These are phyloP conservation scores for Pseudocercospora vitis DNA, from an alignment of 2,329 filamentous ascomycete species.

Conservation along the genomic window DNA sequence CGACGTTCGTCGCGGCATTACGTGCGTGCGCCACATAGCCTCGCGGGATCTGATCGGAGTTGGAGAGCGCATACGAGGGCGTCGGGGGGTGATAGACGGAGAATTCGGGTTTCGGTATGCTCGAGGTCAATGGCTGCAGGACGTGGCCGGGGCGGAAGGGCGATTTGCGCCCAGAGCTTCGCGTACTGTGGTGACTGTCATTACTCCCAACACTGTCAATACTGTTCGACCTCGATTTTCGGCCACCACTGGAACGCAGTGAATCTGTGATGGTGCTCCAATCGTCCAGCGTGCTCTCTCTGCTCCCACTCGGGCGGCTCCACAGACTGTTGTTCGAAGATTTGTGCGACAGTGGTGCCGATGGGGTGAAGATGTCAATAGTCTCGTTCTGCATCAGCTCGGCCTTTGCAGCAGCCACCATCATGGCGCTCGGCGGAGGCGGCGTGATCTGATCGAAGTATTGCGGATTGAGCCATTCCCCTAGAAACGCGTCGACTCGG, in stretches of 20 bases:
- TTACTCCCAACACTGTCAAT: constrained; percentile 41
- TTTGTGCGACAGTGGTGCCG: constrained; percentile 36
- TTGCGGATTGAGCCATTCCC: constrained; percentile 90
- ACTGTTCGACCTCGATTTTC: constrained; percentile 47
- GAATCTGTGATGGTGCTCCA: constrained; percentile 33
- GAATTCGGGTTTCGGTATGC: constrained; percentile 33
- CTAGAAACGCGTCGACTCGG: constrained; percentile 86
- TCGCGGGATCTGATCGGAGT: constrained; percentile 75
- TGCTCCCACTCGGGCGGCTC: constrained; percentile 43
- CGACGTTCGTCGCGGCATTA: constrained; percentile 80
- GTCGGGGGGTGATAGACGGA: constrained; percentile 69
- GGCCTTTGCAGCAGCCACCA: constrained; percentile 86
- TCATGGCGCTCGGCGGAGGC: constrained; percentile 72
- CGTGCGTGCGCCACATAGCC: constrained; percentile 90
- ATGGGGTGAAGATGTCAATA: constrained; percentile 48
- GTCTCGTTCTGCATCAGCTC: constrained; percentile 75
- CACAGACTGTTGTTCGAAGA: constrained; percentile 44
- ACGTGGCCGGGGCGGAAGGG: constrained; percentile 30
- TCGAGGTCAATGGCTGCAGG: constrained; percentile 31
- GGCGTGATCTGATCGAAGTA: constrained; percentile 93
- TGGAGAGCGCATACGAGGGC: constrained; percentile 80
- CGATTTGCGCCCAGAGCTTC: constrained; percentile 30
- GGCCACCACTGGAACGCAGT: constrained; percentile 15
- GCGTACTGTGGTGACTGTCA: constrained; percentile 21
- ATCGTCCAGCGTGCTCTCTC: constrained; percentile 32